Conservation (phyloP, 208 protist species). For the Dictyostelium gargantuum region DNA sequence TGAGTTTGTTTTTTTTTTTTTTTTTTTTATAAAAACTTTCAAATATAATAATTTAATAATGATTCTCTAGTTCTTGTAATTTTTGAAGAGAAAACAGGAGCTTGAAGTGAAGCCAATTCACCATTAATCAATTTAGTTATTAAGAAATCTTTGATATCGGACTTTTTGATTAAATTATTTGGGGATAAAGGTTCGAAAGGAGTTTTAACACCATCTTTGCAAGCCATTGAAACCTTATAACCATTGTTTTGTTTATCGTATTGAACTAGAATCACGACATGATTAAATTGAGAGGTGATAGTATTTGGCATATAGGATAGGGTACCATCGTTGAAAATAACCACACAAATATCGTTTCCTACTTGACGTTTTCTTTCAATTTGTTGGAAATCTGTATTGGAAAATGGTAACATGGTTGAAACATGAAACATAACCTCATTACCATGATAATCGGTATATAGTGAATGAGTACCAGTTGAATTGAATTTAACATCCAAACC, state of each 20-base stretch:
- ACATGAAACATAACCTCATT: constrained; percentile 74
- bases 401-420: constrained; percentile 62
- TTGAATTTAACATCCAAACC: constrained; percentile 71
- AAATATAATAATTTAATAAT: constrained; percentile 61
- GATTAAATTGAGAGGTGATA: constrained; percentile 76
- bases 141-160: constrained; percentile 15
- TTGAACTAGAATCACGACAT: constrained; percentile 47
- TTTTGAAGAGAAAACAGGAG: constrained; percentile 60
- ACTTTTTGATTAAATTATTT: neutral
- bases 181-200: neutral
- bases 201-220: constrained; percentile 41
- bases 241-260: constrained; percentile 5
- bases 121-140: constrained; percentile 62
- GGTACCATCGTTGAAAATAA: constrained; percentile 60
- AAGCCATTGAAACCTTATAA: constrained; percentile 12
- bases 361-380: constrained; percentile 71
- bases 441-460: constrained; percentile 48
- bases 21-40: constrained; percentile 37
- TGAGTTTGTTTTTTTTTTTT: neutral
- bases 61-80: constrained; percentile 57
- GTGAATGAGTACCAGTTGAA: constrained; percentile 53
- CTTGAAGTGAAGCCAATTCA: constrained; percentile 41
- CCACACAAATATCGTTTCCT: constrained; percentile 71
- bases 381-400: constrained; percentile 40
- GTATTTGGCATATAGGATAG: constrained; percentile 26